Evolutionary conservation across 1,139 yeast species (phyloP), one percentile per base, ranked within the genome.

Genomic region (Blastobotrys elegans): DNA sequence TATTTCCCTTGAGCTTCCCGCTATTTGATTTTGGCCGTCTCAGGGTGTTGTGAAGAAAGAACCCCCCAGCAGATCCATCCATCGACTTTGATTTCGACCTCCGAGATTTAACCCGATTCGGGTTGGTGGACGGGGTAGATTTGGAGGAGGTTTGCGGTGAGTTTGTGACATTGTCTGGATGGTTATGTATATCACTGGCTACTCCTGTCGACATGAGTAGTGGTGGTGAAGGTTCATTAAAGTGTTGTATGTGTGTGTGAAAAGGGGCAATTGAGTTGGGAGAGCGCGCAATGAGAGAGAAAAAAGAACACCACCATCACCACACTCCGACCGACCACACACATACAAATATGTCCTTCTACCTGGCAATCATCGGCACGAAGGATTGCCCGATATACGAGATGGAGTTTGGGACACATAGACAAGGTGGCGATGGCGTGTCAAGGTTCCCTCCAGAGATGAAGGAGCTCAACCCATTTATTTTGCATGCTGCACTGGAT

Each of bases 331-430:
- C n/a, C n/a, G n/a, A n/a, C n/a, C n/a, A n/a, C n/a, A n/a, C n/a
- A n/a, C n/a, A n/a, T n/a, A n/a, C n/a, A 24, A 10, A 24, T 6
- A 79, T 79, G 80, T 84, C 95, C 30, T 88, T 84, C 69, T 89
- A 89, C 66, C 80, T 94, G 60, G 85, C 95, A 14, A 84, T 92
- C 45, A 78, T 92, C 38, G 97, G 97, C 18, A 84, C 94, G 1
- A 76, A 79, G 40, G 98, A 92, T 63, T 79, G 79, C 53, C 96
- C 97, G 0, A 64, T 94, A 3, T 92, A 89, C 60, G 96, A 89
- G 62, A 74, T 89, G 10, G 97, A 89, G 62, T 84, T 92, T 52
- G 86, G 94, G 2, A 80, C 95, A 0, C 79, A 76, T 65, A 79
- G 84, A 47, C 79, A 72, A 53, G 76, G 77, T 24, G 80, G 73